Evolutionary conservation across 108 stramenopile species (phyloP).

Genomic region (Pseudonitzschia pungens): DNA sequence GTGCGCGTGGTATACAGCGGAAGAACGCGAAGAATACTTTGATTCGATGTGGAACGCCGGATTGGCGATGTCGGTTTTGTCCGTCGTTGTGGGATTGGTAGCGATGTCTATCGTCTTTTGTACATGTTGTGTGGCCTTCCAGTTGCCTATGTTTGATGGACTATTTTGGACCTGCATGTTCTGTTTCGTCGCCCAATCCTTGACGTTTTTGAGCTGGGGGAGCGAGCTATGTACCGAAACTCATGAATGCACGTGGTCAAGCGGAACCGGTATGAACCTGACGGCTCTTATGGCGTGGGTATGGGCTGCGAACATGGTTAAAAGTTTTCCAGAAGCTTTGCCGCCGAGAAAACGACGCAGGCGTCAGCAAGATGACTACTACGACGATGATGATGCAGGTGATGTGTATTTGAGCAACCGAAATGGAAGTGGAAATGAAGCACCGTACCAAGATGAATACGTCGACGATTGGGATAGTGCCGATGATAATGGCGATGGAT

Average conservation of each 20-base stretch:
- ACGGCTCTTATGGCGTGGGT: conserved; percentile 44
- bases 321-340: conserved; percentile 40
- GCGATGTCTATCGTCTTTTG: conserved; percentile 32
- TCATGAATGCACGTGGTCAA: conserved; percentile 37
- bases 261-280: conserved; percentile 38
- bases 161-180: conserved; percentile 44
- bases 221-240: conserved; percentile 32
- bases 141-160: conserved; percentile 36
- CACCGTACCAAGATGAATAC: conserved; percentile 6
- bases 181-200: conserved; percentile 32
- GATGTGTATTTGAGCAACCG: neutral
- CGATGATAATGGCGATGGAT: conserved; percentile 14
- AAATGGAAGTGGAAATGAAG: conserved; percentile 18
- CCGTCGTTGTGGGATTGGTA: conserved; percentile 26
- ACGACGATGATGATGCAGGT: conserved; percentile 11
- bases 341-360: conserved; percentile 17
- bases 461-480: neutral
- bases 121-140: conserved; percentile 39
- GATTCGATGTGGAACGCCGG: conserved; percentile 41
- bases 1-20: conserved; percentile 25
- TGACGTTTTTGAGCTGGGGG: conserved; percentile 41
- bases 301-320: conserved; percentile 48
- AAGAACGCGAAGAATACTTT: conserved; percentile 30
- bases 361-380: neutral
- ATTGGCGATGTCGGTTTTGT: conserved; percentile 33